Percentiles rank a stretch among this genome's conserved stretches.
These are phyloP conservation scores for Sarcocystis neurona DNA, from an alignment of 169 alveolate genomes.

Conservation along the genomic window DNA sequence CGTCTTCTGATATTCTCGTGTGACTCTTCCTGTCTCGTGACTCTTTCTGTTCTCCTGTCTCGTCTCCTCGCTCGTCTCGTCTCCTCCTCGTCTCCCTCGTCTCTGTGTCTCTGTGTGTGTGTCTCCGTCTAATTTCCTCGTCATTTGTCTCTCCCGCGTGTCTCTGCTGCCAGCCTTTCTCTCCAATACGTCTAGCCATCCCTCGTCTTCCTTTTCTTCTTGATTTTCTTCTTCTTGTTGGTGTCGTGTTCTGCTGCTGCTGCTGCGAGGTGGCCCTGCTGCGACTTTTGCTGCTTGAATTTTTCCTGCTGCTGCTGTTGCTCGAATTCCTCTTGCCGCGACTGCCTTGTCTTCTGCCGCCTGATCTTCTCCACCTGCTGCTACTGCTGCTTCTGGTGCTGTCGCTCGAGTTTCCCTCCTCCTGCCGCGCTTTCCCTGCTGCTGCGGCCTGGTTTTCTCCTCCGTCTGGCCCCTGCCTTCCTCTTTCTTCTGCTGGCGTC, in stretches of 20 bases:
- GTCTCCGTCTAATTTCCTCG: no score
- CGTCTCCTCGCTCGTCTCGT: no score
- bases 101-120: no score
- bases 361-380: not conserved
- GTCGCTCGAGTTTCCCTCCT: not conserved
- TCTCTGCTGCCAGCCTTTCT: no score
- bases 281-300: not conserved
- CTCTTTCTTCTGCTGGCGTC: not conserved
- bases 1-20: no score
- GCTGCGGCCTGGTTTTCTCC: not conserved
- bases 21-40: no score
- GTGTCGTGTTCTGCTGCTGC: not conserved
- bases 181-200: not conserved
- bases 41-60: no score
- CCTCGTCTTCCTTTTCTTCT: not conserved
- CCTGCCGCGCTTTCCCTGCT: not conserved
- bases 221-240: not conserved
- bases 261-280: not conserved
- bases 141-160: no score
- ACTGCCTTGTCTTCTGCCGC: not conserved
- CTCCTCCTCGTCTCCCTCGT: no score
- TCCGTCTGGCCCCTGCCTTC: not conserved
- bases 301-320: not conserved
- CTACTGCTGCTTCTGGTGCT: not conserved
- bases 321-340: not conserved